Base-by-base conservation (phyloP, 2,329 filamentous ascomycete species). In the Gyromitra esculenta region DNA sequence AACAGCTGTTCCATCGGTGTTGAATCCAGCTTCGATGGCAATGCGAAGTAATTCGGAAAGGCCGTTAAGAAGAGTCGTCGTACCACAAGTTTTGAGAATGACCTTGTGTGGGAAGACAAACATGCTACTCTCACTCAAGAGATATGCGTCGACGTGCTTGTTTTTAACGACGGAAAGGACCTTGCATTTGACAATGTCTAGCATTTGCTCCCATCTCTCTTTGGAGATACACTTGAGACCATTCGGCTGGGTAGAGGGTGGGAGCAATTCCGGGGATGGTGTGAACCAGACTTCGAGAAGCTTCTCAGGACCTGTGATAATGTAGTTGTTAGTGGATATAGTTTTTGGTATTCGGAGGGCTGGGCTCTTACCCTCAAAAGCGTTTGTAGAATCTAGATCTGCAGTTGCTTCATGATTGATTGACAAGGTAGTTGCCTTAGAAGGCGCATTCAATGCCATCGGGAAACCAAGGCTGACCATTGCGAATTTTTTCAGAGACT, bases 61-160 rank as follows among this genome's bases (percentile, higher is more conserved):
- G 21, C 96, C 96, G 62, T 92, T 91, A 5, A 99, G 89, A 68
- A 99, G 86, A 1, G 96, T 99, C 13, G 96, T 99, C 31, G 96
- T 99, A 77, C 96, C 96, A 82, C 96, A 99, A 6, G 96, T 99
- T 89, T 99, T 99, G 80, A 99, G 87, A 77, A 99, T 97, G 79
- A 99, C 89, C 87, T 99, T 99, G 89, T 99, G 96, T n/a, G 94
- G 94, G 84, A 97, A 99, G 81, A 99, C 93, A 83, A 99, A 99
- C 94, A 99, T 97, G 91, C 96, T 98, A 52, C 96, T 98, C 86
- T 99, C 96, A 79, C 96, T 99, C 72, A 99, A 88, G 5, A 99
- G 89, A 83, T 99, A 99, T 79, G 96, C 95, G 83, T 99, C 96
- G 81, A 98, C 92, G 82, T 95, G 91, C 79, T 97, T 94, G 31